Base-by-base conservation (phyloP, 768 basidiomycete species). In the Hysterangium stoloniferum region DNA sequence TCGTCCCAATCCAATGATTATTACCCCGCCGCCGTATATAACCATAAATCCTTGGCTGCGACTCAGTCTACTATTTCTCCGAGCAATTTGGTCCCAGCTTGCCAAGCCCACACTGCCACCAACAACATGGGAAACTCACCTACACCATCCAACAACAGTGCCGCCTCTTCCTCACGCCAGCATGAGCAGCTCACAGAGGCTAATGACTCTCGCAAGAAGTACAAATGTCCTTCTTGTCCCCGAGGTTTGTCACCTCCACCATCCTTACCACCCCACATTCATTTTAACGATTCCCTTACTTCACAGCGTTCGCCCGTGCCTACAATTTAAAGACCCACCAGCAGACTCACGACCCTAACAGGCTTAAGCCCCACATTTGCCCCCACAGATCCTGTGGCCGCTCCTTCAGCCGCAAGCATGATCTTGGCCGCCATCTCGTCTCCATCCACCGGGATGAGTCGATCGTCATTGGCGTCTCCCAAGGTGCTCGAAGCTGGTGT, bases 241-340 rank as follows among this genome's bases (percentile, higher is more conserved):
- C 72, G 87, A 69, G 79, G 87, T 89, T 59, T 50, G 61, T 62
- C 34, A 12, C 29, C 35, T 34, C 27, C 12, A 28, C 6, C 7
- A 28, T n/a, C 15, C 19, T 35, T 35, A 8, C 55, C 54, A 19
- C 48, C 38, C 34, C 24, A 31, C n/a, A 8, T 52, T 37, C 24
- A 54, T 1, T 54, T 33, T 52, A 13, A 27, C 37, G 35, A 50
- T 53, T 45, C 52, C 27, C 13, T 53, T 50, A 33, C n/a, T 55
- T 49, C 54, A 19, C 52, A 86, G 94, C 86, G 1, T 97, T 97
- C 58, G 93, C 92, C 9, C 75, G 93, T 24, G 91, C 91, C 2
- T 96, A 88, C 67, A 97, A 97, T 60, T 68, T 97, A 52, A 97
- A 97, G 72, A 94, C 93, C 0, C 93, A 96, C 65, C 82, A 88